A percentile compares a stretch with the other conserved stretches of the same genome.
Evolutionary conservation across 2,329 filamentous ascomycete genomes (phyloP).

Genomic region (Xylariales sp.): DNA sequence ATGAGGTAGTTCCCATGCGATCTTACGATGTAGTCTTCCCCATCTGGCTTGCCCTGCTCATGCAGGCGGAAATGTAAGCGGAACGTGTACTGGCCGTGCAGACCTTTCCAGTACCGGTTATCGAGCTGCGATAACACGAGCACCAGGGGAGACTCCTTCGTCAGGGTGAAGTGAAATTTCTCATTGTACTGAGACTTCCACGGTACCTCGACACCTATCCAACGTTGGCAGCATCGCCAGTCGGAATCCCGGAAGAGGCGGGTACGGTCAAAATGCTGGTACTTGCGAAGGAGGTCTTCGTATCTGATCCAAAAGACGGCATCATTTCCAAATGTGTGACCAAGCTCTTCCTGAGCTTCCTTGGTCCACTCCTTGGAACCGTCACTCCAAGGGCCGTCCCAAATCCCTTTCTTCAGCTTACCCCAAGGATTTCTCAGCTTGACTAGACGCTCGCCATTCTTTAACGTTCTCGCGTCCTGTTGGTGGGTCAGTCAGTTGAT

Average conservation of each 20-base stretch:
- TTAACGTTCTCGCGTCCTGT: slow-evolving; percentile 44
- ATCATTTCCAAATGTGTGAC: slow-evolving; percentile 56
- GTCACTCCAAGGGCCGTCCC: slow-evolving; percentile 57
- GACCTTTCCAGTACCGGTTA: slow-evolving; percentile 55
- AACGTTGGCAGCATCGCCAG: slow-evolving; percentile 55
- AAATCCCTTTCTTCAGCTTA: slow-evolving; percentile 50
- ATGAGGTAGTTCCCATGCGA: slow-evolving; percentile 56
- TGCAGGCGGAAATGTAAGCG: slow-evolving; percentile 48
- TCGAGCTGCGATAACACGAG: slow-evolving; percentile 60
- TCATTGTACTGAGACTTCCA: slow-evolving; percentile 60
- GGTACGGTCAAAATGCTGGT: slow-evolving; percentile 57
- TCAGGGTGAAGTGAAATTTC: slow-evolving; percentile 55
- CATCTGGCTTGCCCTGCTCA: slow-evolving; percentile 41
- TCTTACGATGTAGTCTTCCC: slow-evolving; percentile 56
- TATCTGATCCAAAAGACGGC: slow-evolving; percentile 63
- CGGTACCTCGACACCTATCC: slow-evolving; percentile 58
- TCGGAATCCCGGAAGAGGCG: slow-evolving; percentile 54
- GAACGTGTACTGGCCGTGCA: slow-evolving; percentile 54
- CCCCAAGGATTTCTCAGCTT: slow-evolving; percentile 60
- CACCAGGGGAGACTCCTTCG: slow-evolving; percentile 52
- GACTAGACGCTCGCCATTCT: slow-evolving; percentile 49
- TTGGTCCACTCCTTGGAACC: slow-evolving; percentile 59
- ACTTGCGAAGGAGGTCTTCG: slow-evolving; percentile 58
- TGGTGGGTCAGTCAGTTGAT: neutral
- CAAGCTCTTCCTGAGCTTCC: slow-evolving; percentile 52